phyloP scores from a whole-genome alignment of 768 basidiomycete species.

The Phlebiopsis flavidoalba region DNA sequence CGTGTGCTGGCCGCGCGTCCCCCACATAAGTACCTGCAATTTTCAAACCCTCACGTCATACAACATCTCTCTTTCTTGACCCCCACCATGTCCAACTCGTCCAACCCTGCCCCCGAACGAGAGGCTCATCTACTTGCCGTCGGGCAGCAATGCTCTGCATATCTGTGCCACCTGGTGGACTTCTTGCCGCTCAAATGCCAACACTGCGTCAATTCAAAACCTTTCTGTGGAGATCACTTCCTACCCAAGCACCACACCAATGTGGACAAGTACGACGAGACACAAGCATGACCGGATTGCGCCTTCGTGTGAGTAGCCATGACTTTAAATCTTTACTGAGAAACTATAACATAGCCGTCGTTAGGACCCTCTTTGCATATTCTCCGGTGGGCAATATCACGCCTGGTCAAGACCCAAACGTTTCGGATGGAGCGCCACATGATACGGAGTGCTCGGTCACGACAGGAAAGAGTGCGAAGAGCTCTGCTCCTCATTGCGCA shows the following conservation, averaged over 20 bases:
- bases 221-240: slow-evolving; percentile 80
- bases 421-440: slow-evolving; percentile 79
- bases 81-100: slow-evolving; percentile 23
- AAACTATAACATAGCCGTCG: background rate
- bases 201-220: slow-evolving; percentile 52
- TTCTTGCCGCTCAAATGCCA: slow-evolving; percentile 86
- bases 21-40: background rate
- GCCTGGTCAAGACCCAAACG: slow-evolving; percentile 76
- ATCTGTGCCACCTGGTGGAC: slow-evolving; percentile 68
- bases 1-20: slow-evolving; percentile 18
- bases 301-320: slow-evolving; percentile 56
- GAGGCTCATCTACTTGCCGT: slow-evolving; percentile 59
- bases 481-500: slow-evolving; percentile 55
- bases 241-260: slow-evolving; percentile 57
- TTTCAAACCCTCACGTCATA: background rate
- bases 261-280: slow-evolving; percentile 70
- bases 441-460: slow-evolving; percentile 59
- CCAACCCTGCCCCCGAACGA: slow-evolving; percentile 28
- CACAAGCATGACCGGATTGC: slow-evolving; percentile 69
- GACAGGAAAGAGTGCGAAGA: slow-evolving; percentile 51
- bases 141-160: slow-evolving; percentile 67
- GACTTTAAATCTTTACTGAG: background rate
- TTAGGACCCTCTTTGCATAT: slow-evolving; percentile 75
- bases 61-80: slow-evolving; percentile 1
- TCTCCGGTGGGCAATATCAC: slow-evolving; percentile 69